Percentiles rank a stretch among this genome's conserved stretches.
phyloP scores from a whole-genome alignment of 2,329 filamentous ascomycete genomes.

The Fonsecaea nubica region DNA sequence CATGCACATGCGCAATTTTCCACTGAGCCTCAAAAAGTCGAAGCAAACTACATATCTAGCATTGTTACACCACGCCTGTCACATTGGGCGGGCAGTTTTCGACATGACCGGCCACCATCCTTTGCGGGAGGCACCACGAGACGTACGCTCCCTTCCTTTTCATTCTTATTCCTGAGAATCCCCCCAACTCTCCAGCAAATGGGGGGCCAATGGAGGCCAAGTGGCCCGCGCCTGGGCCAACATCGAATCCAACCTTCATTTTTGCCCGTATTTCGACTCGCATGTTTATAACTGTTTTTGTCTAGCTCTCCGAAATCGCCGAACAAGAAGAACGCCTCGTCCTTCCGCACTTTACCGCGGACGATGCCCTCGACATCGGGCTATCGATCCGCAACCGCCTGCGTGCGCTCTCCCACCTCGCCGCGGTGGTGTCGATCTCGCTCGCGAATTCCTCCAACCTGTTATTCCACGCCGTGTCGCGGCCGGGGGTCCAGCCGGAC shows the following conservation, averaged over 20 bases:
- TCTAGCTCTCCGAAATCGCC: constrained; percentile 34
- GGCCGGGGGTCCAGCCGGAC: constrained; percentile 72
- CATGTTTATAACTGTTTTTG: background rate
- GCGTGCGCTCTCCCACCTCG: constrained; percentile 44
- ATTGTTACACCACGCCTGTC: background rate
- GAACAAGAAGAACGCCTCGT: constrained; percentile 36
- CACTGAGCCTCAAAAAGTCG: background rate
- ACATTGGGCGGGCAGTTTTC: background rate
- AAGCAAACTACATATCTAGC: background rate
- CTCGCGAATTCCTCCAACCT: constrained; percentile 57
- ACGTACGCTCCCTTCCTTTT: constrained; percentile 27
- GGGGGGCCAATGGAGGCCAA: too few species aligned
- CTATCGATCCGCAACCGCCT: constrained; percentile 48
- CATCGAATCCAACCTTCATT: background rate
- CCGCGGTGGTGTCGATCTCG: constrained; percentile 51
- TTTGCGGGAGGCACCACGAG: constrained; percentile 34
- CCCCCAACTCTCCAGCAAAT: too few species aligned
- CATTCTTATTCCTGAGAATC: background rate
- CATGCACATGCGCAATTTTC: background rate
- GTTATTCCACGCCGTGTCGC: constrained; percentile 73
- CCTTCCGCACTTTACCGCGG: constrained; percentile 49
- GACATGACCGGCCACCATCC: constrained; percentile 15
- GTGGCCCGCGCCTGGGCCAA: too few species aligned
- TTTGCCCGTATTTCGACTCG: too few species aligned
- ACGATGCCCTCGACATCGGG: constrained; percentile 50